Conservation (phyloP, 352 stramenopile genomes). For the Thraustochytrium sp. region DNA sequence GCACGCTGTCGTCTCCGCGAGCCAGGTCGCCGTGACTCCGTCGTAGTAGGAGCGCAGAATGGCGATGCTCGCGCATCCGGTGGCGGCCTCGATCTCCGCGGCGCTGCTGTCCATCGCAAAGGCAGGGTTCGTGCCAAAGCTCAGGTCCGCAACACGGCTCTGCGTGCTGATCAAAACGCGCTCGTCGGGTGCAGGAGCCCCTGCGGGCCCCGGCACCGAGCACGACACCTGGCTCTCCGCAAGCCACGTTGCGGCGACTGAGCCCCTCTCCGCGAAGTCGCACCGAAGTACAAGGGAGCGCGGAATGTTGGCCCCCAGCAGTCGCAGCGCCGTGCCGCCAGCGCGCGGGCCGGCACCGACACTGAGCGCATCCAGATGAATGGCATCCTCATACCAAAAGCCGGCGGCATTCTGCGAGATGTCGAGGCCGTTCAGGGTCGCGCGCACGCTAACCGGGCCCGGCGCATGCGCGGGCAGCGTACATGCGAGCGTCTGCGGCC, state of each 20-base stretch:
- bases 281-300: not conserved
- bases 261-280: not conserved
- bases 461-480: not conserved
- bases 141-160: not conserved
- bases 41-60: not conserved
- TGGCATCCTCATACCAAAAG: not conserved
- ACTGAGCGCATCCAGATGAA: not conserved
- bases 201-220: not conserved
- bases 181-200: not conserved
- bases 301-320: not conserved
- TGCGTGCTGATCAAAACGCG: not conserved
- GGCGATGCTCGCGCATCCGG: not conserved
- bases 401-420: not conserved
- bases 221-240: not conserved
- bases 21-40: not conserved
- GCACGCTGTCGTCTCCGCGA: not conserved
- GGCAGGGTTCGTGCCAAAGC: not conserved
- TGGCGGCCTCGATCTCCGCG: not conserved
- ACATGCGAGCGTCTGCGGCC: not conserved
- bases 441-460: not conserved
- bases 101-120: not conserved
- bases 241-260: not conserved
- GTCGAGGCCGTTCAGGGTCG: not conserved
- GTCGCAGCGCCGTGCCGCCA: not conserved
- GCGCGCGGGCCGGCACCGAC: not conserved